phyloP scores from a whole-genome alignment of 257 asterid genomes.

The Ajuga chamaepitys region DNA sequence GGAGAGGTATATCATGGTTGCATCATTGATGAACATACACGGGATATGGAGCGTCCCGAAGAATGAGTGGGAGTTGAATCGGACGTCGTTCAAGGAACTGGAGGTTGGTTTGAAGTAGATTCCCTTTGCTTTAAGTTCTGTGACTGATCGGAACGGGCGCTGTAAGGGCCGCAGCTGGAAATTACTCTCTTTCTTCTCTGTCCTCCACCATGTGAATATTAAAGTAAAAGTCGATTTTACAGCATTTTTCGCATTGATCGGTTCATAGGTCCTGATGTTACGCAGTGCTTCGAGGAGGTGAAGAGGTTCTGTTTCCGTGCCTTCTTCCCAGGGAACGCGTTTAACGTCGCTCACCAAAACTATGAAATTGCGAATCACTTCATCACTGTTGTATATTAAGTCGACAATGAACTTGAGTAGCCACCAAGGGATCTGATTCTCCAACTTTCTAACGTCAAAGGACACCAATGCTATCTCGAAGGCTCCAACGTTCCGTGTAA shows the following conservation, averaged over 20 bases:
- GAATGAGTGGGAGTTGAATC: neutral
- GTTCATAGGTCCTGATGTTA: too few species aligned
- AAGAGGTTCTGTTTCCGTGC: too few species aligned
- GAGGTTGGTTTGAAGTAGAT: constrained; percentile 3
- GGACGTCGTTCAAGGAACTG: neutral
- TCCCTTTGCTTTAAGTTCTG: constrained; percentile 16
- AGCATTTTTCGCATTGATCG: too few species aligned
- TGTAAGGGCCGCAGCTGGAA: neutral
- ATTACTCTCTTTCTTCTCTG: neutral
- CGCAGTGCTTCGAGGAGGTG: too few species aligned
- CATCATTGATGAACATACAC: neutral
- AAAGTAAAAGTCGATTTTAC: too few species aligned
- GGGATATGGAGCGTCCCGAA: constrained; percentile 11
- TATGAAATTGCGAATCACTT: too few species aligned
- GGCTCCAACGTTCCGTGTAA: neutral
- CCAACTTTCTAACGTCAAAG: neutral
- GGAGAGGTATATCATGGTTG: neutral
- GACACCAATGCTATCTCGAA: neutral
- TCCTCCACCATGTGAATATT: too few species aligned
- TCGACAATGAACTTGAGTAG: neutral
- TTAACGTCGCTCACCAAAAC: neutral
- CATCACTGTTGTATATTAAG: neutral
- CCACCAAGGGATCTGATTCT: constrained; percentile 3
- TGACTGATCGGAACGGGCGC: neutral
- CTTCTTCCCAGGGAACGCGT: too few species aligned